Base-by-base conservation (phyloP, 176 grass and related monocot species). In the Avena sativa region DNA sequence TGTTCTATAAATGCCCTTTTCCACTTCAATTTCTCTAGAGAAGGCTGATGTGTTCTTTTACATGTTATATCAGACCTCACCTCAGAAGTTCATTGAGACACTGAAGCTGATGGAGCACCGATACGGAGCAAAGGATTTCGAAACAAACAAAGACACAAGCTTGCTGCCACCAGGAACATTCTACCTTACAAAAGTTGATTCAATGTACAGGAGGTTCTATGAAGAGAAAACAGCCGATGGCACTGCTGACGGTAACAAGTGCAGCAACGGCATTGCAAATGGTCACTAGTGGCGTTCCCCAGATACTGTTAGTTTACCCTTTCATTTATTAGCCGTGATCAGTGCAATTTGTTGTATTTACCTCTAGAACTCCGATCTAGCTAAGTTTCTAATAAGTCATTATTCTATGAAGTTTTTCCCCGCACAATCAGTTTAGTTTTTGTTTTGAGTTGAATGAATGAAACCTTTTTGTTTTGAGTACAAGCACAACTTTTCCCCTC, bases 71-170 rank as follows among this genome's bases (percentile, higher is more conserved):
- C 53, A 94, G 93, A 88, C 88, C 25, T 74, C 81, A 25, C 90
- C 96, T 20, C 88, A 94, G 81, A 95, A 91, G 8, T 98, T 98
- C 73, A 76, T 89, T 0, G 86, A 95, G 78, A 91, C 89, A 74
- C 16, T 98, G 88, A 95, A 92, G 91, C 81, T 93, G 86, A 95
- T 90, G 88, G 90, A 95, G 75, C 86, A 98, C 81, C 84, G 88
- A 53, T 98, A 95, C 7, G 90, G 93, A 71, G 95, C 80, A 51
- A 92, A 95, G 73, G 93, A 95, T 81, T 98, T 98, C 68, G 86
- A 88, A 79, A 95, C 90, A 87, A 93, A 50, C 78, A 66, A 82
- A 60, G 90, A 95, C 32, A 93, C 84, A 47, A 92, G 88, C 49
- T 79, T 98, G 76, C 32, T 95, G 77, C 81, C 88, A 83, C 74